Conservation (phyloP, 148 eudicot genomes). For the Euryodendron excelsum region DNA sequence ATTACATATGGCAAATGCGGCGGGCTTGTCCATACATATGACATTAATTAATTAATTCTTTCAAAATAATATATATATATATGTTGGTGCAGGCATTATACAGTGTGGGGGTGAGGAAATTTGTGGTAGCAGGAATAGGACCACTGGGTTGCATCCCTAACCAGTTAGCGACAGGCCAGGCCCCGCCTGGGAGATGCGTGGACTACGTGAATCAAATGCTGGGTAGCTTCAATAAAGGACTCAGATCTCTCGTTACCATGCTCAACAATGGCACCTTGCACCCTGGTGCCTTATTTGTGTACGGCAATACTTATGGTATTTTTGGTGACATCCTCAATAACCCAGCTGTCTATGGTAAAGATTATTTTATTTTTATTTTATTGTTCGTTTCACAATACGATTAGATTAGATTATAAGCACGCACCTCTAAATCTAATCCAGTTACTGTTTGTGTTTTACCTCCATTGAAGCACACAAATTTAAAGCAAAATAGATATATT, state of each 20-base stretch:
- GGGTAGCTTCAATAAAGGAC: constrained; percentile 75
- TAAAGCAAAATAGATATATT: no score
- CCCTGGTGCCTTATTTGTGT: constrained; percentile 67
- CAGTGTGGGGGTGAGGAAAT: constrained; percentile 72
- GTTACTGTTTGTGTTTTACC: no score
- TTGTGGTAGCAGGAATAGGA: constrained; percentile 58
- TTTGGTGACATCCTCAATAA: constrained; percentile 74
- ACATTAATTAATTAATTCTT: no score
- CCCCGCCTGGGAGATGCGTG: constrained; percentile 64
- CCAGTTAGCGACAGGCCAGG: constrained; percentile 67
- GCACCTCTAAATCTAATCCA: background rate
- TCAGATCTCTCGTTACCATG: constrained; percentile 39
- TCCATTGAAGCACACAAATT: no score
- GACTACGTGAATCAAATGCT: constrained; percentile 83
- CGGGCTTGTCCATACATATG: no score
- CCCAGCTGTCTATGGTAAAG: constrained; percentile 63
- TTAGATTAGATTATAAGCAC: no score
- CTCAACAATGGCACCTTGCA: constrained; percentile 63
- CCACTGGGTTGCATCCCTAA: constrained; percentile 93
- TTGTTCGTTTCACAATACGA: no score
- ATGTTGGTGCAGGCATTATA: constrained; percentile 71
- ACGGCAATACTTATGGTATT: constrained; percentile 59
- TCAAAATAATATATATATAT: no score
- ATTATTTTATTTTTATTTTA: no score
- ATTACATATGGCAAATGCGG: no score